Evolutionary conservation across 31 red algal species (phyloP).

Genomic region (Asparagopsis taxiformis): DNA sequence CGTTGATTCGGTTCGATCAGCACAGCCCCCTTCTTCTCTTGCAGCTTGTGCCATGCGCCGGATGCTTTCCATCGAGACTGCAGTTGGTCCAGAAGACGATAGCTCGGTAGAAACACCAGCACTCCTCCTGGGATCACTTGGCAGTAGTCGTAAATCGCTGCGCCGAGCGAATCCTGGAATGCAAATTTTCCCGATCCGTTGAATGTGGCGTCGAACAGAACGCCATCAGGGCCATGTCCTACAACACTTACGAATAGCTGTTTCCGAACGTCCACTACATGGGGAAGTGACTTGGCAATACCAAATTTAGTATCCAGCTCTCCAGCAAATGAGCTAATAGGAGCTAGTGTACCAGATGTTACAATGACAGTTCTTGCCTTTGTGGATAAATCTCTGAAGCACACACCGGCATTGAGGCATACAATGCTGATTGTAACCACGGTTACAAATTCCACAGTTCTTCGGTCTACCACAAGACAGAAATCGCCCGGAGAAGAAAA

Average conservation of each 20-base stretch:
- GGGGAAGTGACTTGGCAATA: conserved; percentile 37
- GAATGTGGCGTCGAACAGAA: conserved; percentile 49
- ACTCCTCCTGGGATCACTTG: conserved; percentile 79
- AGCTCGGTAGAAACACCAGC: conserved; percentile 88
- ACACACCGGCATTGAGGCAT: conserved; percentile 71
- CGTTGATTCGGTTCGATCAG: conserved; percentile 49
- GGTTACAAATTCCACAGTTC: conserved; percentile 36
- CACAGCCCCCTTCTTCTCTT: conserved; percentile 32
- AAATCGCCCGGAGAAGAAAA: conserved; percentile 31
- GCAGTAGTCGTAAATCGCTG: conserved; percentile 50
- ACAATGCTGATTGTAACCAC: conserved; percentile 32
- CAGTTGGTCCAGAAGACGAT: conserved; percentile 58
- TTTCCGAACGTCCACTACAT: conserved; percentile 49
- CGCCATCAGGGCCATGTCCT: conserved; percentile 19
- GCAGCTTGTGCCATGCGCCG: conserved; percentile 53
- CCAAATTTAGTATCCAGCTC: conserved; percentile 61
- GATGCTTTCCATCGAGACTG: conserved; percentile 23
- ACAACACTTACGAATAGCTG: conserved; percentile 62
- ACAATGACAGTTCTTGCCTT: conserved; percentile 62
- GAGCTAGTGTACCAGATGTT: conserved; percentile 66
- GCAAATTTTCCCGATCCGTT: conserved; percentile 33
- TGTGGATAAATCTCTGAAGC: conserved; percentile 44
- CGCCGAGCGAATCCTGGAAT: conserved; percentile 68
- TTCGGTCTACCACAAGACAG: conserved; percentile 19
- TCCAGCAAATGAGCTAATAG: conserved; percentile 49